Percentiles rank a stretch among this genome's conserved stretches.
These are phyloP conservation scores for Sphaerostilbella broomeana DNA, from an alignment of 2,329 filamentous ascomycete species.

Conservation along the genomic window DNA sequence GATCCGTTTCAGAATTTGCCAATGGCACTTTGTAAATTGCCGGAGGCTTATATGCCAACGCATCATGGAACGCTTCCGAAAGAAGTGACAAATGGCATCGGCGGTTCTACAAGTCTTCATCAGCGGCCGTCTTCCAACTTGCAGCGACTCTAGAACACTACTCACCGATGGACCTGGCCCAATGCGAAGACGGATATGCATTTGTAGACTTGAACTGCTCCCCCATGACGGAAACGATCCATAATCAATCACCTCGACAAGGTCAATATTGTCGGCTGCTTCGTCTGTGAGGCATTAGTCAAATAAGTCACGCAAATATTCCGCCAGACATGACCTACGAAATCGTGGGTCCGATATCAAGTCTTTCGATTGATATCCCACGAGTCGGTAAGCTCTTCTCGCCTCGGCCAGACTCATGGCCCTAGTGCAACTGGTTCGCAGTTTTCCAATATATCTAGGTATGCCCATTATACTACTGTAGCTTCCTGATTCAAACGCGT, in stretches of 20 bases:
- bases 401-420: constrained; percentile 48
- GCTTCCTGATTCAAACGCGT: constrained; percentile 44
- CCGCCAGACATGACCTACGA: constrained; percentile 30
- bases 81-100: constrained; percentile 44
- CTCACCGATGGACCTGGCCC: constrained; percentile 47
- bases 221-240: constrained; percentile 45
- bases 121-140: too few relatives aligned
- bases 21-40: constrained; percentile 43
- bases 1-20: constrained; percentile 35
- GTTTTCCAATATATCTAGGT: constrained; percentile 35
- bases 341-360: constrained; percentile 40
- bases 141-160: too few relatives aligned
- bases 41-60: constrained; percentile 42
- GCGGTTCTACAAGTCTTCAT: constrained; percentile 31
- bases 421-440: constrained; percentile 45
- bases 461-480: constrained; percentile 46
- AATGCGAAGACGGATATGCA: constrained; percentile 41
- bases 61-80: constrained; percentile 45
- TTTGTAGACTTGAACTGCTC: constrained; percentile 28
- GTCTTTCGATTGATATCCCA: constrained; percentile 34
- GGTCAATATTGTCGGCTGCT: constrained; percentile 31
- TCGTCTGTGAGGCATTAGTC: constrained; percentile 30
- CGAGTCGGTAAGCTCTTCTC: constrained; percentile 37
- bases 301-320: rapidly evolving
- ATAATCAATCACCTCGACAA: constrained; percentile 45